Evolutionary conservation across 1,139 yeast species (phyloP), one percentile per base, ranked within the genome.

Genomic region (Candida glucosophila): DNA sequence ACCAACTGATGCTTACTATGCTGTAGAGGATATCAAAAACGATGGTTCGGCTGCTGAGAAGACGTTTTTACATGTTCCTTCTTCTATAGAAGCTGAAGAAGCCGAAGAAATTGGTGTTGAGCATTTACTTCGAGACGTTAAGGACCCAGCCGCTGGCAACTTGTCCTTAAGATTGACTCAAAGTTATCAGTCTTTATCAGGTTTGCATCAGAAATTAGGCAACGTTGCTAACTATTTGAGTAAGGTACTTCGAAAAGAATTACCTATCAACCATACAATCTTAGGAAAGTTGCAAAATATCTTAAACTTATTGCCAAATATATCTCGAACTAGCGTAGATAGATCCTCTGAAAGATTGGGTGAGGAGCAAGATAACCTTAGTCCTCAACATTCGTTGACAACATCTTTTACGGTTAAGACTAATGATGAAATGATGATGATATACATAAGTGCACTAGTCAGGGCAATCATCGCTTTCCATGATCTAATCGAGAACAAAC

Each of bases 101-200:
- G 98, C 98, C 3, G 98, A 92, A 56, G 99, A 92, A 55, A 92
- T 92, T 41, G 98, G 98, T 35, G 99, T 92, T 6, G 99, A 92
- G 51, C 99, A 92, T 49, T 59, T 92, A 35, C 61, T 92, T 37
- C 75, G 97, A 45, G 98, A 92, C 45, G 85, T 86, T 20, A 75
- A 96, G 43, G 97, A 90, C 49, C 96, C 88, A 43, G 96, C 97
- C 5, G 93, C 95, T 6, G 98, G 98, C 9, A 79, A 82, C 25
- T 68, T 92, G 36, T 79, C 96, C 2, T 73, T 88, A 28, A 74
- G 79, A 47, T 77, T 90, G 29, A 85, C 97, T 11, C 81, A 81
- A 47, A 95, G 88, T 44, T 73, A 90, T 46, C 85, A 81, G 42
- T 83, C 96, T 1, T 65, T 92, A 33, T 74, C 82, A 40, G 96